Evolutionary conservation across 768 basidiomycete genomes (phyloP), one percentile per base, ranked within the genome.

Genomic region (Mycena albidolilacea): DNA sequence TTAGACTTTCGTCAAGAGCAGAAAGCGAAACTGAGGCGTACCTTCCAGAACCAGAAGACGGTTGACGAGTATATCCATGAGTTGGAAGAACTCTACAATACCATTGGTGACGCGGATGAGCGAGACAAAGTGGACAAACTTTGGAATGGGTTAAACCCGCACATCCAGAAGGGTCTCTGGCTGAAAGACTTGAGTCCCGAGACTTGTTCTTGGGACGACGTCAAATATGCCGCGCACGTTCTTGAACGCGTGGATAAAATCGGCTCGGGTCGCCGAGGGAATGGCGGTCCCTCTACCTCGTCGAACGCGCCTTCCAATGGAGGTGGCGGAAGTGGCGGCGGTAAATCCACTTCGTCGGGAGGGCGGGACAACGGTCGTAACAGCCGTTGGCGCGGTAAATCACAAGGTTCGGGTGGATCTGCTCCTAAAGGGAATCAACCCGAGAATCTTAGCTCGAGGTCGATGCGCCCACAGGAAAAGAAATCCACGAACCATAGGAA

Each of bases 31-130:
- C n/a, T 60, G 58, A 17, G 38, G n/a, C 38, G 38, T 21, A 60
- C 58, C n/a, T 60, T 60, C 58, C 58, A 60, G 58, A 60, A 60
- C n/a, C 58, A 60, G 19, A 60, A 60, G 17, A 60, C 58, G 3
- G 58, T 60, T 17, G 38, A 60, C 37, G 38, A 60, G 58, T 60
- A 60, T 41, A 60, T 60, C 37, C 58, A 60, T 41, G 58, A 60
- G 30, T 38, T 60, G 37, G 58, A 39, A 60, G 58, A 60, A 19
- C 58, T 41, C 58, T 60, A 60, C 17, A 60, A 60, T 23, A 60
- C 58, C 6, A 60, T 60, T 41, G 38, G 11, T 6, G 57, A 37
- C 14, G 30, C 57, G 57, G 57, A 58, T 58, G 57, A 54, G 21
- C 52, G 52, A 14, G 52, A 54, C 21, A 23, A 54, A 14, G 52